Evolutionary conservation across 106 monocot genomes (phyloP).

Genomic region (Allium fistulosum): DNA sequence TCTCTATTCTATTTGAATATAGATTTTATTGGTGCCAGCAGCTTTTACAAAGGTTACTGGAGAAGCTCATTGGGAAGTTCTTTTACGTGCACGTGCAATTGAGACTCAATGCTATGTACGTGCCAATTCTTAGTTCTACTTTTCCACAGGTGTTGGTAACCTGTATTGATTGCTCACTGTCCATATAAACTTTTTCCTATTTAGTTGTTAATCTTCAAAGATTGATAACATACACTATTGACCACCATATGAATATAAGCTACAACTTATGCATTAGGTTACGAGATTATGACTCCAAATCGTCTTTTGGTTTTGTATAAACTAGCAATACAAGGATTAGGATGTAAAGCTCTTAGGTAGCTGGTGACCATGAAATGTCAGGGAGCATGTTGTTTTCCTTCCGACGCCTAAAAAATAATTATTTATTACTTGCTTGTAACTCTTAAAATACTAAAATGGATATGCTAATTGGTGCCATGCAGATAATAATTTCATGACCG

Average conservation of each 20-base stretch:
- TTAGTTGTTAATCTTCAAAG: background rate
- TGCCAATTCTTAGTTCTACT: constrained; percentile 3
- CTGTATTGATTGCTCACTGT: background rate
- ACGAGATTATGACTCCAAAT: too few relatives aligned
- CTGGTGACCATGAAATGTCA: too few relatives aligned
- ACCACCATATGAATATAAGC: too few relatives aligned
- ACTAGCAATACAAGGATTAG: too few relatives aligned
- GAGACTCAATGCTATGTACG: constrained; percentile 96
- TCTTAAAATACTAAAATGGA: background rate
- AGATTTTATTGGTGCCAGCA: constrained; percentile 89
- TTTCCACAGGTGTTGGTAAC: background rate
- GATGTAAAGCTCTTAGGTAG: too few relatives aligned
- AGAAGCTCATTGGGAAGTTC: constrained; percentile 92
- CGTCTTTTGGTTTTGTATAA: too few relatives aligned
- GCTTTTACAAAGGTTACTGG: constrained; percentile 93
- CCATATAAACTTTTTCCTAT: background rate
- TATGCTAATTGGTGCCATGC: background rate
- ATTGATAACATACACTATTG: too few relatives aligned
- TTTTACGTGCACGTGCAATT: constrained; percentile 89
- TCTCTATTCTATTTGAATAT: constrained; percentile 6
- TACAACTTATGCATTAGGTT: too few relatives aligned
- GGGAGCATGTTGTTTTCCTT: too few relatives aligned
- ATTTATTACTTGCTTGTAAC: background rate
- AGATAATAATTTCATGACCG: background rate
- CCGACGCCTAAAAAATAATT: background rate